Percentiles rank a stretch among this genome's conserved stretches.
These are phyloP conservation scores for Anthostomella pinea DNA, from an alignment of 2,329 filamentous ascomycete genomes.

Conservation along the genomic window DNA sequence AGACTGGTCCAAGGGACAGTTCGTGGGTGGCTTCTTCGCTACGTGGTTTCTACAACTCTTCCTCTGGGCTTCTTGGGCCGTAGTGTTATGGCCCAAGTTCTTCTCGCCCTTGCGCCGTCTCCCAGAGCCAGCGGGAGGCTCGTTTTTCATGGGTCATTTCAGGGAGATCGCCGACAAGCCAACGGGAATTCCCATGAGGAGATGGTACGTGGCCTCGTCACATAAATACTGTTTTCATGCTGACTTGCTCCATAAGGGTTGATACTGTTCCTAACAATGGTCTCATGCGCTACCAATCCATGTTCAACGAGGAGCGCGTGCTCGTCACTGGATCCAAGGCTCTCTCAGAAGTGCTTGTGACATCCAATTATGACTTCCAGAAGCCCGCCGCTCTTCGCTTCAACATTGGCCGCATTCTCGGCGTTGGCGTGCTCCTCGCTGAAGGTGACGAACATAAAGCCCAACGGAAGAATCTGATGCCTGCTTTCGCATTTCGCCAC, in stretches of 20 bases:
- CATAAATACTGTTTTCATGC: slow-evolving; percentile 3
- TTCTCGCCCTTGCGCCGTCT: slow-evolving; percentile 49
- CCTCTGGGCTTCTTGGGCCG: slow-evolving; percentile 38
- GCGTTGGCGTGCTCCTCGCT: slow-evolving; percentile 71
- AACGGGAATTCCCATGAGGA: slow-evolving; percentile 43
- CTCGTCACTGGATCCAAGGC: slow-evolving; percentile 58
- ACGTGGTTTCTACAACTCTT: slow-evolving; percentile 37
- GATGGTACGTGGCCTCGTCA: slow-evolving; percentile 41
- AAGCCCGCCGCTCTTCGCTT: slow-evolving; percentile 57
- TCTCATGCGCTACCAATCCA: slow-evolving; percentile 62
- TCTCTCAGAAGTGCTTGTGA: slow-evolving; percentile 67
- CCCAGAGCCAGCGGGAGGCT: slow-evolving; percentile 42
- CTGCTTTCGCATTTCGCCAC: slow-evolving; percentile 82
- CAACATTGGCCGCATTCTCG: slow-evolving; percentile 62
- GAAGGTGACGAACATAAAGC: slow-evolving; percentile 89
- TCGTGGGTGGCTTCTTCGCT: slow-evolving; percentile 34
- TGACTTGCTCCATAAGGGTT: slow-evolving; percentile 43
- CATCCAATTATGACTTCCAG: slow-evolving; percentile 66
- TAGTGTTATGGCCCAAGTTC: slow-evolving; percentile 47
- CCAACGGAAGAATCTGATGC: slow-evolving; percentile 75
- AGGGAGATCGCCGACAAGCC: slow-evolving; percentile 36
- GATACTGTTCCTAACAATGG: slow-evolving; percentile 64
- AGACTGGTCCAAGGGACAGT: slow-evolving; percentile 31
- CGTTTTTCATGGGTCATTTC: slow-evolving; percentile 50
- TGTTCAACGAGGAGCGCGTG: slow-evolving; percentile 32